Conservation (phyloP, 495 filamentous ascomycete species). For the Arthonia radiata region DNA sequence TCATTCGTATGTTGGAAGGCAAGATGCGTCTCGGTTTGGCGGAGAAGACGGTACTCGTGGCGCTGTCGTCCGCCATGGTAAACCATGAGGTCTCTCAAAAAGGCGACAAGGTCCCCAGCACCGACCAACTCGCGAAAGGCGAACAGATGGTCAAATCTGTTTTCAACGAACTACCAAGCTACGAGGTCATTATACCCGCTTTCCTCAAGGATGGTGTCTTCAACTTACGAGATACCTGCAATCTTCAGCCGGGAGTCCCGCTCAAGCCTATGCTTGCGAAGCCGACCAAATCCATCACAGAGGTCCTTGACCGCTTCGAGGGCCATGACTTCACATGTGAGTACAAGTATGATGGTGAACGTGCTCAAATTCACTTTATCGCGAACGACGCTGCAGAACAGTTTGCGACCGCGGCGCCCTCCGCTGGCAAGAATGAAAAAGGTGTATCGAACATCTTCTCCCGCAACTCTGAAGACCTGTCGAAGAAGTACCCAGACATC, state of each 20-base stretch:
- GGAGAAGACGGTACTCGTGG: constrained; percentile 74
- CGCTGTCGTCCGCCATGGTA: constrained; percentile 69
- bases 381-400: constrained; percentile 51
- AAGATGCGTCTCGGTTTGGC: constrained; percentile 79
- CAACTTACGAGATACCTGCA: constrained; percentile 61
- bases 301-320: constrained; percentile 93
- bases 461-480: constrained; percentile 83
- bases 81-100: constrained; percentile 50
- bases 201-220: constrained; percentile 70
- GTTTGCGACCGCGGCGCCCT: constrained; percentile 23
- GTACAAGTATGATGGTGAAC: constrained; percentile 95
- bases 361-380: constrained; percentile 93
- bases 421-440: constrained; percentile 29
- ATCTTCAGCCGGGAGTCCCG: constrained; percentile 77
- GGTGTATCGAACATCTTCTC: constrained; percentile 82
- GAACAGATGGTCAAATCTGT: constrained; percentile 72
- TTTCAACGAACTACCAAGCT: constrained; percentile 63
- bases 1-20: constrained; percentile 80
- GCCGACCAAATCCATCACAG: constrained; percentile 95
- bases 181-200: constrained; percentile 79
- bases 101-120: constrained; percentile 38
- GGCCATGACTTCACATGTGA: constrained; percentile 90
- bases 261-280: constrained; percentile 98
- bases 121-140: constrained; percentile 52
- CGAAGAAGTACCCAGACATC: constrained; percentile 93